These are phyloP conservation scores for Spizellomyces punctatus DNA, from an alignment of 192 early-diverging fungal genomes.

Conservation along the genomic window DNA sequence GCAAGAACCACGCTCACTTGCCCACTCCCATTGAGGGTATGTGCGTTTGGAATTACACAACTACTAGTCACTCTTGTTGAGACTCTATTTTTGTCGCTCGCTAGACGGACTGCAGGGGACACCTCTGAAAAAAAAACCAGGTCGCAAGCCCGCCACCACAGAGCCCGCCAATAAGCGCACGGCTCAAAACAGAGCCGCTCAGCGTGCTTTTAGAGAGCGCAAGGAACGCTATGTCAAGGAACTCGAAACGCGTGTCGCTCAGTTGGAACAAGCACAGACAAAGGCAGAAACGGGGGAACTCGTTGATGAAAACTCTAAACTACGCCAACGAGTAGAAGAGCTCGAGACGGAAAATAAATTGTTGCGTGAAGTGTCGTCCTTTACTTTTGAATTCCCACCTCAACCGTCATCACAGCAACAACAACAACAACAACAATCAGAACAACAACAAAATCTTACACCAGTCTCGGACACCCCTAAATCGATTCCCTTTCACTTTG, in stretches of 20 bases:
- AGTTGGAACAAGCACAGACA: constrained; percentile 33
- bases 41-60: neutral
- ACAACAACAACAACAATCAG: neutral
- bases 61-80: neutral
- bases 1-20: constrained; percentile 30
- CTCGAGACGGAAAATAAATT: constrained; percentile 30
- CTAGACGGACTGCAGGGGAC: neutral
- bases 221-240: constrained; percentile 48
- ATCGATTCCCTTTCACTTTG: neutral
- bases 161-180: constrained; percentile 49
- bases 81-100: neutral
- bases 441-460: neutral
- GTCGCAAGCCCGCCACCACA: constrained; percentile 43
- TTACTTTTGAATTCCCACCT: constrained; percentile 24
- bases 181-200: constrained; percentile 51
- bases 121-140: constrained; percentile 40
- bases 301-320: constrained; percentile 23
- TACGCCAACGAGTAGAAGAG: constrained; percentile 19
- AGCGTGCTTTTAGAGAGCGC: constrained; percentile 47
- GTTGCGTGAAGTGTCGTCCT: constrained; percentile 26
- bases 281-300: constrained; percentile 22
- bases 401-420: neutral
- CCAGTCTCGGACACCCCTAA: neutral
- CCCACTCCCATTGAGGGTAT: neutral
- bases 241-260: constrained; percentile 33